phyloP scores from a whole-genome alignment of 805 yeast species.

The Barnettozyma siamensis region DNA sequence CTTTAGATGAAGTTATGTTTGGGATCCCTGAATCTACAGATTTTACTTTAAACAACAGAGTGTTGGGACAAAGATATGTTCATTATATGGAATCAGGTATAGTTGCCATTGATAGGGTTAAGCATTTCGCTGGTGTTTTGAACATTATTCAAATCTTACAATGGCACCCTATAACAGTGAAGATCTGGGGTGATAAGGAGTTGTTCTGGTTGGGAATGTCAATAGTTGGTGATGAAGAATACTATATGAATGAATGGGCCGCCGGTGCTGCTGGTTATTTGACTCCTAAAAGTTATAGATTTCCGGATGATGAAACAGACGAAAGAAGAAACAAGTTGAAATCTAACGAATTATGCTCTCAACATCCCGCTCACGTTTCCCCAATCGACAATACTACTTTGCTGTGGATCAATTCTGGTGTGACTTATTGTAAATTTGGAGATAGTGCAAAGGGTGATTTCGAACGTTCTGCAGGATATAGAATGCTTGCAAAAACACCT shows the following conservation, averaged over 20 bases:
- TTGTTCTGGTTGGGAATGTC: slow-evolving; percentile 59
- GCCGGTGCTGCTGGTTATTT: slow-evolving; percentile 55
- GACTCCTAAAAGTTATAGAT: slow-evolving; percentile 20
- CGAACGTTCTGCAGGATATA: slow-evolving; percentile 19
- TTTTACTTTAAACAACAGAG: slow-evolving; percentile 33
- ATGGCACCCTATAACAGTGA: slow-evolving; percentile 36
- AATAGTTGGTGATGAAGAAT: slow-evolving; percentile 48
- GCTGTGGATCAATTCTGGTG: slow-evolving; percentile 59
- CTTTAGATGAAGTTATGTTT: slow-evolving; percentile 31
- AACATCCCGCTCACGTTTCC: slow-evolving; percentile 55
- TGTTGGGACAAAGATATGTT: slow-evolving; percentile 32
- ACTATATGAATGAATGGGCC: slow-evolving; percentile 42
- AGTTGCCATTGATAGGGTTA: slow-evolving; percentile 38
- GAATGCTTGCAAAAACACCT: slow-evolving; percentile 5
- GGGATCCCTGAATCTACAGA: slow-evolving; percentile 31
- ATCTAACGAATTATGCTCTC: slow-evolving; percentile 45
- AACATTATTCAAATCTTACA: slow-evolving; percentile 35
- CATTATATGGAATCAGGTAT: slow-evolving; percentile 43
- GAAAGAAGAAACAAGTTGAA: slow-evolving; percentile 15
- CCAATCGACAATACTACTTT: slow-evolving; percentile 42
- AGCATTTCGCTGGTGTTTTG: slow-evolving; percentile 45
- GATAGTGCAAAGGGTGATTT: slow-evolving; percentile 29
- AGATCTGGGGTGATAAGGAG: slow-evolving; percentile 66
- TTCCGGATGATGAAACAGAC: slow-evolving; percentile 15
- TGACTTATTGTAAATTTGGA: slow-evolving; percentile 38